A percentile compares a stretch with the other conserved stretches of the same genome.
phyloP scores from a whole-genome alignment of 2,329 filamentous ascomycete genomes.

The Diaporthe batatas region DNA sequence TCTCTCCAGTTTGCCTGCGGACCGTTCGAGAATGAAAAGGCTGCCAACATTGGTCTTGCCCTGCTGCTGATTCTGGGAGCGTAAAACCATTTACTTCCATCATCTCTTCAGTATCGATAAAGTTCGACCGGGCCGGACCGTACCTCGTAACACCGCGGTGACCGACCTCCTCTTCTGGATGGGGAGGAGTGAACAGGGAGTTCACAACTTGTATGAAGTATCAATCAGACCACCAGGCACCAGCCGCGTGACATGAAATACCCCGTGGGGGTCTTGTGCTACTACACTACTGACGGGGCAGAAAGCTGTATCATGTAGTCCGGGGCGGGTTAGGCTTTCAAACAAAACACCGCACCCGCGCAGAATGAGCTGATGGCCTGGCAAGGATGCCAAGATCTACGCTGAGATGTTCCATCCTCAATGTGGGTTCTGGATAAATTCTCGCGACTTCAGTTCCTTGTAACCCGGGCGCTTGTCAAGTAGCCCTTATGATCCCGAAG shows the following conservation, averaged over 20 bases:
- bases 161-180: not conserved
- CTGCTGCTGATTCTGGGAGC: not conserved
- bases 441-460: conserved; percentile 11
- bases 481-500: not conserved
- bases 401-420: conserved; percentile 15
- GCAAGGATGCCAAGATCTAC: conserved; percentile 31
- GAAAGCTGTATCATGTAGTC: conserved; percentile 8
- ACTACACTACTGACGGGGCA: not conserved
- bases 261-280: conserved; percentile 21
- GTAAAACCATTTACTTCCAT: not conserved
- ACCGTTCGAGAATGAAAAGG: not conserved
- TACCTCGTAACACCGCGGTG: not conserved
- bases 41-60: not conserved
- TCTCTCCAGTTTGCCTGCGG: not conserved
- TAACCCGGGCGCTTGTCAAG: not conserved
- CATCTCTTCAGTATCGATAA: not conserved
- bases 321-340: not conserved
- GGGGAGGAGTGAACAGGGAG: not conserved
- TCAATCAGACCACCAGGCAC: conserved; percentile 1
- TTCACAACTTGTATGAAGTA: too few relatives aligned
- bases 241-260: not conserved
- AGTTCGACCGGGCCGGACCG: not conserved
- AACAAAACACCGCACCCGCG: not conserved
- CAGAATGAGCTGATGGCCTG: conserved; percentile 24
- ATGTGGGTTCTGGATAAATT: conserved; percentile 26